A percentile compares a stretch with the other conserved stretches of the same genome.
phyloP scores from a whole-genome alignment of 2,329 filamentous ascomycete genomes.

The Tolypocladium pustulatum region DNA sequence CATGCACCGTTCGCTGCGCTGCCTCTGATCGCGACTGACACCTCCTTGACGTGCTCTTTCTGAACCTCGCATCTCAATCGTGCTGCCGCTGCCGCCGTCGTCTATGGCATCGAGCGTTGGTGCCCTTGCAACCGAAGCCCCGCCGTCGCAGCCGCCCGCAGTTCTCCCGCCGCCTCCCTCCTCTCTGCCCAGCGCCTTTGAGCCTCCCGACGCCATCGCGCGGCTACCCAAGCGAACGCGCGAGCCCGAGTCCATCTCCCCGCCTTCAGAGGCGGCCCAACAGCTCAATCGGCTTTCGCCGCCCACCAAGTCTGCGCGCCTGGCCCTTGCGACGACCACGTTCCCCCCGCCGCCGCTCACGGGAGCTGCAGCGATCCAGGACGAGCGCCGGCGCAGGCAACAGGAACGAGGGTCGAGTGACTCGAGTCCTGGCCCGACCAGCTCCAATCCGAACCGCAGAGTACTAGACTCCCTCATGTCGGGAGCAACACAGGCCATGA shows the following conservation, averaged over 20 bases:
- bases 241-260: conserved; percentile 33
- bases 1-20: conserved; percentile 21
- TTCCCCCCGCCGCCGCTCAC: conserved; percentile 38
- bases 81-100: background rate
- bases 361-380: conserved; percentile 42
- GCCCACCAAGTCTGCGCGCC: conserved; percentile 42
- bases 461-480: conserved; percentile 45
- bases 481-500: conserved; percentile 40
- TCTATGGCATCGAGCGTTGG: conserved; percentile 45
- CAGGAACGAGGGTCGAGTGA: conserved; percentile 20
- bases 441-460: conserved; percentile 43
- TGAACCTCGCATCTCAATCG: conserved; percentile 1
- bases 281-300: conserved; percentile 31
- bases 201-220: conserved; percentile 29
- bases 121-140: conserved; percentile 39
- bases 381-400: conserved; percentile 39
- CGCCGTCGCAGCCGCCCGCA: conserved; percentile 21
- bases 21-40: conserved; percentile 4
- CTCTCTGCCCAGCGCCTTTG: conserved; percentile 18
- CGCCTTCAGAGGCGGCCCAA: conserved; percentile 17
- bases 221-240: conserved; percentile 33
- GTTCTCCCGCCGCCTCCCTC: conserved; percentile 23
- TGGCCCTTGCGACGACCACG: conserved; percentile 30
- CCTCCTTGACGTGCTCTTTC: conserved; percentile 2
- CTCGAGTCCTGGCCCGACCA: conserved; percentile 31